These are phyloP conservation scores for Penicillium dipodomyicola DNA, from an alignment of 495 filamentous ascomycete genomes.

Conservation along the genomic window DNA sequence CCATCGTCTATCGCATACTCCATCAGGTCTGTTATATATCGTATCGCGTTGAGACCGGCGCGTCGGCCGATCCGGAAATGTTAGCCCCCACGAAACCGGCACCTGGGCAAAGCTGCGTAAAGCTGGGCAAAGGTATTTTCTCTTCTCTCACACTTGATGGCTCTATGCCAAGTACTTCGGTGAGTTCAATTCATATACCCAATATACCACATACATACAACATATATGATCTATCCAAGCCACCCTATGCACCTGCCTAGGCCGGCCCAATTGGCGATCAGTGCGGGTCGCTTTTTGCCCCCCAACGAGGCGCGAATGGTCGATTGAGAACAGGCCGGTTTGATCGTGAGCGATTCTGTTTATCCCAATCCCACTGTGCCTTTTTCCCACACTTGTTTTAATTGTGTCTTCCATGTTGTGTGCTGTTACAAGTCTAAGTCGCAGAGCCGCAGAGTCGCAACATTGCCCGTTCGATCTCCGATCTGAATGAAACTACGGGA, in stretches of 20 bases:
- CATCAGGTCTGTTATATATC: background rate
- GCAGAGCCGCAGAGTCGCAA: background rate
- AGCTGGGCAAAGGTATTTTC: background rate
- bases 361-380: background rate
- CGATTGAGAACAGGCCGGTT: conserved; percentile 11
- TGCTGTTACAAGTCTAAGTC: background rate
- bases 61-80: background rate
- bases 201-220: no score
- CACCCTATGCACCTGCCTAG: background rate
- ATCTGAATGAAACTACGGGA: background rate
- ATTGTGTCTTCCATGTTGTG: conserved; percentile 2
- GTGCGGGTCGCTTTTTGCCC: conserved; percentile 1
- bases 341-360: conserved; percentile 7
- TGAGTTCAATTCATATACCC: background rate
- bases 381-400: background rate
- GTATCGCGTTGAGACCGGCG: background rate
- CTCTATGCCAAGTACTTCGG: background rate
- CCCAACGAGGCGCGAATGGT: conserved; percentile 1
- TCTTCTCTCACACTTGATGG: background rate
- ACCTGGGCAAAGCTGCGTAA: background rate
- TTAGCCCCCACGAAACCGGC: background rate
- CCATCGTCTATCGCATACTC: conserved; percentile 5
- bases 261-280: conserved; percentile 3
- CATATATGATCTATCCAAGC: background rate
- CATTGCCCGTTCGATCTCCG: no score